These are phyloP conservation scores for Straminergon stramineum DNA, from an alignment of 225 moss, liverwort and hornwort species.

Conservation along the genomic window DNA sequence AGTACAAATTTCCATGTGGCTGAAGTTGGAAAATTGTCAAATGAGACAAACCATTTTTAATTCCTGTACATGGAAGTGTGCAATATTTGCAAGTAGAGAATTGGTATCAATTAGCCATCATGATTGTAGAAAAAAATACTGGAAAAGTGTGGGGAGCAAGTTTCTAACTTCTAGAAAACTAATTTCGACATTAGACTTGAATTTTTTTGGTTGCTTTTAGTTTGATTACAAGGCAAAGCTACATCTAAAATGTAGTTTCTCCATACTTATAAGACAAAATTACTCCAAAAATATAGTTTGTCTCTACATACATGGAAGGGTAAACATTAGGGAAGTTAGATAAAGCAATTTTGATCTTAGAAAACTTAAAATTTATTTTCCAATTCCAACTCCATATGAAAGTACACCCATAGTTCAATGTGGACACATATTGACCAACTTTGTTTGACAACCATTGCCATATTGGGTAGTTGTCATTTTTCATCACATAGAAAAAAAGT, in stretches of 20 bases:
- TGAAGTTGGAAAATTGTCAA: accelerated
- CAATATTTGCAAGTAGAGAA: accelerated
- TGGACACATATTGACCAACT: background rate
- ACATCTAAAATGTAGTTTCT: no score
- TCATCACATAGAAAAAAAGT: background rate
- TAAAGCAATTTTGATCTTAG: background rate
- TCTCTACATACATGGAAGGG: no score
- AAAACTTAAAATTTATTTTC: background rate
- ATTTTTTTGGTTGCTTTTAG: background rate
- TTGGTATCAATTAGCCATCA: accelerated
- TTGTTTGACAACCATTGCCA: background rate
- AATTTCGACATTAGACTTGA: background rate
- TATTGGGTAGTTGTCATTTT: background rate
- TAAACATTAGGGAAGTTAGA: background rate
- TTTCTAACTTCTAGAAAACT: accelerated
- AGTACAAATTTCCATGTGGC: accelerated
- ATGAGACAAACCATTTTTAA: accelerated
- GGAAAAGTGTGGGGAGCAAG: background rate
- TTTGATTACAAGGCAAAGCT: background rate
- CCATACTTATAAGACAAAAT: no score
- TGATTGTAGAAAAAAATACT: background rate
- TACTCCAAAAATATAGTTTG: no score
- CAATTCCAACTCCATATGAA: accelerated
- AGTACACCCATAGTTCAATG: background rate
- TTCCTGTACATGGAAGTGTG: background rate